Conservation (phyloP, 352 stramenopile genomes). For the Phytophthora idaei region DNA sequence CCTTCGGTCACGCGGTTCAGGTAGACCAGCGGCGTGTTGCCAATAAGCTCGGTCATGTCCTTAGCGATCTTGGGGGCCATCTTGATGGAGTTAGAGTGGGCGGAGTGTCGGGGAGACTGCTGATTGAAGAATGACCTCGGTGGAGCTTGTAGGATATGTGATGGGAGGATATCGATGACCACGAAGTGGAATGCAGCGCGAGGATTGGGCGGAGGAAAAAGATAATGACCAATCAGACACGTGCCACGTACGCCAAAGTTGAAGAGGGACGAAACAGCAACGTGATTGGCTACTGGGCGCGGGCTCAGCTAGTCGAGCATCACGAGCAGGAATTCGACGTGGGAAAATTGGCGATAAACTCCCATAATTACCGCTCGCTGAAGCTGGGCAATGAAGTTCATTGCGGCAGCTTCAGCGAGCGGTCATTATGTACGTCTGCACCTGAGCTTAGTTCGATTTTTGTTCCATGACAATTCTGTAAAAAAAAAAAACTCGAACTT, state of each 20-base stretch:
- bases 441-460: no score
- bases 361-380: no score
- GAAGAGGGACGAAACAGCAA: background rate
- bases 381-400: no score
- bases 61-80: constrained; percentile 85
- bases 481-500: no score
- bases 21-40: constrained; percentile 94
- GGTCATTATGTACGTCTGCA: no score
- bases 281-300: constrained; percentile 13
- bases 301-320: background rate
- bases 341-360: no score
- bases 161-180: background rate
- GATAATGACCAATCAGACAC: constrained; percentile 3
- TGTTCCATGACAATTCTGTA: no score
- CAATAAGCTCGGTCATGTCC: constrained; percentile 95
- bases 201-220: background rate
- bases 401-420: no score
- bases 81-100: constrained; percentile 2
- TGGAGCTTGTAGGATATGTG: background rate
- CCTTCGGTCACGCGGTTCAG: constrained; percentile 86
- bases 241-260: constrained; percentile 12
- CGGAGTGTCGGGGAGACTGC: constrained; percentile 5
- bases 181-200: background rate
- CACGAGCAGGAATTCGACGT: no score
- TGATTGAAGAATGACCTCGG: constrained; percentile 28